Base-by-base conservation (phyloP, 768 basidiomycete species). In the Mycena vulgaris region DNA sequence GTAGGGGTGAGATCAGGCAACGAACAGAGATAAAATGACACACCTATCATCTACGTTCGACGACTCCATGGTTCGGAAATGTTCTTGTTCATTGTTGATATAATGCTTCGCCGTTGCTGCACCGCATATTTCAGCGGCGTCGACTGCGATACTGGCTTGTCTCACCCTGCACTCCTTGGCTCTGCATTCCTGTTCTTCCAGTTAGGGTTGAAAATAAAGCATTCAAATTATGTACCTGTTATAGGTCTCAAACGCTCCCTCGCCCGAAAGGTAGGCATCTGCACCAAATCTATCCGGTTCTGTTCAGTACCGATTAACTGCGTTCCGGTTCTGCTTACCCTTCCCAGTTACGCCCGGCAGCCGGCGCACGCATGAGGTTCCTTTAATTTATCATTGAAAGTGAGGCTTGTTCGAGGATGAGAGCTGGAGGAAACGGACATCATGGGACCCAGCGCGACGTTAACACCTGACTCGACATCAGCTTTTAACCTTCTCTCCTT, bases 21-120 rank as follows among this genome's bases (percentile, higher is more conserved):
- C 16, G 30, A 48, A 16, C 25, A 47, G 48, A 21, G 5, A 14
- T 49, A 11, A 5, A 25, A 30, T 25, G 33, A 75, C 78, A 33
- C 33, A 83, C 83, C 84, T 77, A 62, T 85, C 85, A 72, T 86
- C 85, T 28, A 85, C 82, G 51, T 80, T 78, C 5, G 84, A 85
- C 49, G 82, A 81, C 52, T 82, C 82, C 0, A 79, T 74, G 9
- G 77, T 79, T 23, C 85, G 80, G 66, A 80, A 84, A 74, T 88
- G 87, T 71, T 88, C 87, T 72, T 85, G 84, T 63, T 85, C 85
- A 56, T 69, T 70, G 40, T 61, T 61, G 16, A 70, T 42, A 49
- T 47, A 66, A 47, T 70, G 69, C 28, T 70, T 70, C 5, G 69
- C 69, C 17, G 69, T 70, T 23, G 69, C 70, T 71, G 52, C 16